Evolutionary conservation across 73 alveolate genomes (phyloP).

Genomic region (Uronychia binucleata): DNA sequence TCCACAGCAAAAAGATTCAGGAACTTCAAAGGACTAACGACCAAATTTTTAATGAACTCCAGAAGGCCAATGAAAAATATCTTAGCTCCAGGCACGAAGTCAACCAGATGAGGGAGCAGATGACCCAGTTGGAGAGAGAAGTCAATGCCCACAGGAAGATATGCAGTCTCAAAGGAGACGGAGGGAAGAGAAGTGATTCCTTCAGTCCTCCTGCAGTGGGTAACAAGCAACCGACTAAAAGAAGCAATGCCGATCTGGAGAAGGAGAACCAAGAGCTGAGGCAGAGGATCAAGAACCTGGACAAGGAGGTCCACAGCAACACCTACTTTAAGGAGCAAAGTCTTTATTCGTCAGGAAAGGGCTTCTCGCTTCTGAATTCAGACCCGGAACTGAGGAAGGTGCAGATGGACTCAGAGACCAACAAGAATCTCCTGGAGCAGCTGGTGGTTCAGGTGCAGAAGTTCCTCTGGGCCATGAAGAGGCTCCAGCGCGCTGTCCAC

Average conservation of each 20-base stretch:
- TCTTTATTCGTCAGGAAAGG: neutral
- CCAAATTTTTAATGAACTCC: conserved; percentile 42
- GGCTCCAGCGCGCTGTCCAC: conserved; percentile 62
- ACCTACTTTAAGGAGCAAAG: conserved; percentile 21
- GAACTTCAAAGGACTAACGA: conserved; percentile 64
- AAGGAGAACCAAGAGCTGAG: conserved; percentile 4
- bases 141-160: conserved; percentile 10
- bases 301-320: conserved; percentile 5
- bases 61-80: conserved; percentile 60
- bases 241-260: conserved; percentile 1
- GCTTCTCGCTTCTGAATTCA: neutral
- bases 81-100: conserved; percentile 44
- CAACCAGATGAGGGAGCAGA: conserved; percentile 53
- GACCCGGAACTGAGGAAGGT: conserved; percentile 38
- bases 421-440: conserved; percentile 12
- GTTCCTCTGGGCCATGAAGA: conserved; percentile 60
- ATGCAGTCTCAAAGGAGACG: neutral
- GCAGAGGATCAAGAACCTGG: conserved; percentile 2
- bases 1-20: conserved; percentile 32
- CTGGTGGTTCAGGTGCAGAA: conserved; percentile 11
- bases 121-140: conserved; percentile 10
- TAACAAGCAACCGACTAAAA: neutral
- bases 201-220: too few relatives aligned
- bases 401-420: neutral
- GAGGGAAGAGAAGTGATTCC: neutral